phyloP scores from a whole-genome alignment of 139 green algal genomes.

The Chlamydomonas eustigma region DNA sequence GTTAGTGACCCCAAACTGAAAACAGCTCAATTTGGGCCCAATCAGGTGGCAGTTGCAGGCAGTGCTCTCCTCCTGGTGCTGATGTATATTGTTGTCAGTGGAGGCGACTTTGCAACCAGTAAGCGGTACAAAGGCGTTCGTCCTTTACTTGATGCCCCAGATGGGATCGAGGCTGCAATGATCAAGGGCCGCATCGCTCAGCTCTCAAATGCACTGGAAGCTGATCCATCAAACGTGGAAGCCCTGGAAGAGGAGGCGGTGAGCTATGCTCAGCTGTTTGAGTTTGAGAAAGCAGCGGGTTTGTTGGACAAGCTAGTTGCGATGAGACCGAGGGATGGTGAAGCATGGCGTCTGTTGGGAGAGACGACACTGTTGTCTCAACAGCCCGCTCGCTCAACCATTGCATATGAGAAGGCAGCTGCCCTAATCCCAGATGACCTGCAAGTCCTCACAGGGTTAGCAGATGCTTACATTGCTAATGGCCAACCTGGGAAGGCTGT shows the following conservation, averaged over 20 bases:
- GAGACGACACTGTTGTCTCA: conserved; percentile 42
- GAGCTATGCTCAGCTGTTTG: conserved; percentile 40
- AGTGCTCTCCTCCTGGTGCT: conserved; percentile 41
- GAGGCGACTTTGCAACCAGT: conserved; percentile 40
- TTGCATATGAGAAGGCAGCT: conserved; percentile 44
- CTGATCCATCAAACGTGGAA: conserved; percentile 27
- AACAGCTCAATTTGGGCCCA: conserved; percentile 48
- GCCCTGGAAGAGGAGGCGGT: conserved; percentile 36
- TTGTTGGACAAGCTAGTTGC: conserved; percentile 43
- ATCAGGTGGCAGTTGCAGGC: conserved; percentile 36
- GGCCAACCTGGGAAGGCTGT: conserved; percentile 35
- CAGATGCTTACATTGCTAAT: conserved; percentile 55
- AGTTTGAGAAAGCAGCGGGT: conserved; percentile 38
- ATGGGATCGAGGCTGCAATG: conserved; percentile 38
- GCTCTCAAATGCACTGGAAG: conserved; percentile 27
- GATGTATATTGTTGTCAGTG: conserved; percentile 38
- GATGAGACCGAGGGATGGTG: conserved; percentile 22
- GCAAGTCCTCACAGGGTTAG: conserved; percentile 41
- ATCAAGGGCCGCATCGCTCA: conserved; percentile 26
- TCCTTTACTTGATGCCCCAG: conserved; percentile 25
- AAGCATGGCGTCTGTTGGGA: conserved; percentile 44
- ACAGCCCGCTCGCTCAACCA: conserved; percentile 25
- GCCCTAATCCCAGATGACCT: conserved; percentile 29
- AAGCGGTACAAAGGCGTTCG: conserved; percentile 38
- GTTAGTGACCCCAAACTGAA: conserved; percentile 51